phyloP scores from a whole-genome alignment of 1,284 basidiomycete genomes.

The Rhodotorula sp. region DNA sequence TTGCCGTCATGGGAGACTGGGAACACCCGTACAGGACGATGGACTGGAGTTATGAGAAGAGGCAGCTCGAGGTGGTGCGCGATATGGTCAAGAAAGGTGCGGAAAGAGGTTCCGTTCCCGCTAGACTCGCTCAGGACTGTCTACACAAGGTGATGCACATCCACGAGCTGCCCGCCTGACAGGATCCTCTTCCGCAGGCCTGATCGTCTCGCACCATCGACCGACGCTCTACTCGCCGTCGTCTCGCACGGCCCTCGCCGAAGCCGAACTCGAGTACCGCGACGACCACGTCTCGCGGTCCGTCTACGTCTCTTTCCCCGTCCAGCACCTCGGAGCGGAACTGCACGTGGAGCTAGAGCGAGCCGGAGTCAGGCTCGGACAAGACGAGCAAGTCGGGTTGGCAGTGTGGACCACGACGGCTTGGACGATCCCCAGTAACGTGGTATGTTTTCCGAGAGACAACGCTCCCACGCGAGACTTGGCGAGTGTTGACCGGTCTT shows the following conservation, averaged over 20 bases:
- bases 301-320: constrained; percentile 77
- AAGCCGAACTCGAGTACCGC: constrained; percentile 89
- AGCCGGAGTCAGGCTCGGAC: constrained; percentile 30
- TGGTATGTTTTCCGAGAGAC: constrained; percentile 59
- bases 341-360: constrained; percentile 15
- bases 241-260: constrained; percentile 88
- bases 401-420: constrained; percentile 99
- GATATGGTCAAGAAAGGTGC: constrained; percentile 81
- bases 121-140: neutral
- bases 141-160: too few relatives aligned
- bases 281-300: constrained; percentile 86
- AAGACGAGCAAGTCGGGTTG: constrained; percentile 55
- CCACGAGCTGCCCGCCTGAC: fast-evolving
- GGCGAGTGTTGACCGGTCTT: constrained; percentile 2
- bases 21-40: constrained; percentile 76
- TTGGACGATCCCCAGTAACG: constrained; percentile 95
- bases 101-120: constrained; percentile 11
- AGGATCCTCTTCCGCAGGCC: constrained; percentile 53
- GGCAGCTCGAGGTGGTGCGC: constrained; percentile 83
- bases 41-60: constrained; percentile 67
- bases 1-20: constrained; percentile 96
- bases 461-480: neutral
- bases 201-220: constrained; percentile 81
- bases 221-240: constrained; percentile 97
- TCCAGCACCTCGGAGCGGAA: constrained; percentile 47